These are phyloP conservation scores for Plasmodium yoelii DNA, from an alignment of 169 alveolate species.

Conservation along the genomic window DNA sequence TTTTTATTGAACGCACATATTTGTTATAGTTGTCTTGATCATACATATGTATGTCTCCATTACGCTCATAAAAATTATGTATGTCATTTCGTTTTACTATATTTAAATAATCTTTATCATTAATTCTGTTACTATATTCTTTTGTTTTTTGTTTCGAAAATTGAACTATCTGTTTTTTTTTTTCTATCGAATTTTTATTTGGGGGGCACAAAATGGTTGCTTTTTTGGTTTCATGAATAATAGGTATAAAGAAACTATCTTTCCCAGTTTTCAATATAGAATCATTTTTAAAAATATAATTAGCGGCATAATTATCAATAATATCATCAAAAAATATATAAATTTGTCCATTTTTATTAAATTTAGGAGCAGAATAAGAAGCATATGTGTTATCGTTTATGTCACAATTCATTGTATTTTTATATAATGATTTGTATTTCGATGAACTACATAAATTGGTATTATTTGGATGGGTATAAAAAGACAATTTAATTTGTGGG, in stretches of 20 bases:
- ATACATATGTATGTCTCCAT: not conserved
- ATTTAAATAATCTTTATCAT: not conserved
- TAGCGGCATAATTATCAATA: not conserved
- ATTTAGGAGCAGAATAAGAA: conserved; percentile 51
- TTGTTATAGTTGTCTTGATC: not conserved
- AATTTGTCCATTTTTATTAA: conserved; percentile 14
- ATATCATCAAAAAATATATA: conserved; percentile 47
- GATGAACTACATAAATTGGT: conserved; percentile 15
- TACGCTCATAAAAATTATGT: not conserved
- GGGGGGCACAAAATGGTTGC: not conserved
- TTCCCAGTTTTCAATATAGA: not conserved
- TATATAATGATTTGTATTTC: conserved; percentile 30
- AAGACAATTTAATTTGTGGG: conserved; percentile 43
- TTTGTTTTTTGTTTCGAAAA: too few species aligned
- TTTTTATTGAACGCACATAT: not conserved
- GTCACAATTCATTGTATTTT: conserved; percentile 14
- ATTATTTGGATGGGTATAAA: conserved; percentile 51
- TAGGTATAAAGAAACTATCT: conserved; percentile 13
- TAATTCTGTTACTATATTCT: too few species aligned
- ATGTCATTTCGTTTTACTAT: not conserved
- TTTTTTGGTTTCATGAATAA: not conserved
- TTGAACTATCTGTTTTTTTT: too few species aligned
- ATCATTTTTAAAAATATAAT: not conserved
- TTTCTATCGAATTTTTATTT: too few species aligned
- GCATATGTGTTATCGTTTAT: conserved; percentile 9